Evolutionary conservation across 441 rosid species (phyloP).

Genomic region (Raphanus hybrid): DNA sequence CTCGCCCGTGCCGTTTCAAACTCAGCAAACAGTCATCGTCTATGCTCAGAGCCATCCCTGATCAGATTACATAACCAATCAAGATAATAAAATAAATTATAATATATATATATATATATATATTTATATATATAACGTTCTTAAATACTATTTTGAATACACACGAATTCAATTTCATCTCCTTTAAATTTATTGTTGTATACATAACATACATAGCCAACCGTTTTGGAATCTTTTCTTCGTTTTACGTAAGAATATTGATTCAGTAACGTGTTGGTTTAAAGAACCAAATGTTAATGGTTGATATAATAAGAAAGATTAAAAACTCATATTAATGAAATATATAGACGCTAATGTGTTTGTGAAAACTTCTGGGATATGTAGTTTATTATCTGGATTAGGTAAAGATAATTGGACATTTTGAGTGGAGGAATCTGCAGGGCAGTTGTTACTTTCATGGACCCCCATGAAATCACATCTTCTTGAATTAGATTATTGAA

Average conservation of each 20-base stretch:
- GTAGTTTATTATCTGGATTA: constrained; percentile 16
- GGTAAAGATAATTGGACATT: constrained; percentile 33
- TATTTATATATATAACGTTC: background rate
- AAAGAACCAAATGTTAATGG: constrained; percentile 15
- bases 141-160: constrained; percentile 4
- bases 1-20: background rate
- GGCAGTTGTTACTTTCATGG: constrained; percentile 37
- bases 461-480: constrained; percentile 30
- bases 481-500: constrained; percentile 5
- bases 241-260: constrained; percentile 33
- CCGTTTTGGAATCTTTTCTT: constrained; percentile 37
- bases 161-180: constrained; percentile 18
- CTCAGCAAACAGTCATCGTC: too few relatives aligned
- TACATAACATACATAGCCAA: constrained; percentile 22
- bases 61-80: too few relatives aligned
- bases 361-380: background rate
- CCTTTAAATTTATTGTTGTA: constrained; percentile 7
- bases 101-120: background rate
- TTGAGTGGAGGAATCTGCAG: constrained; percentile 35
- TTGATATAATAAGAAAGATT: constrained; percentile 9
- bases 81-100: too few relatives aligned
- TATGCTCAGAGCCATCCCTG: too few relatives aligned
- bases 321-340: constrained; percentile 14
- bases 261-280: constrained; percentile 33
- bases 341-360: constrained; percentile 10